phyloP scores from a whole-genome alignment of 768 basidiomycete species.

The Glaciozyma martinii region DNA sequence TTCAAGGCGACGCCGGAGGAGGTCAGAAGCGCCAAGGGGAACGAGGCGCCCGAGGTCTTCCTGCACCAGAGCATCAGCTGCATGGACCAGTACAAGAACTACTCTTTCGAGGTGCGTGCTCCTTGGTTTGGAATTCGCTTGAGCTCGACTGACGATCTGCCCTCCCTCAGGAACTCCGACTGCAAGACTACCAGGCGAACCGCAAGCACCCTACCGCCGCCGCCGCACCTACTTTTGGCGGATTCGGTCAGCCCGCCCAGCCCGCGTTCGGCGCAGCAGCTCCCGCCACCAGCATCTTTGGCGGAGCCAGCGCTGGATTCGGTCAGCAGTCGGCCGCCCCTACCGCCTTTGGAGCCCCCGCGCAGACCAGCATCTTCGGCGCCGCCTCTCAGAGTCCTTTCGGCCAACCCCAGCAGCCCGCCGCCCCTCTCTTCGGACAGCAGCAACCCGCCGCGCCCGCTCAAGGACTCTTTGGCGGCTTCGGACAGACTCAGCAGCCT shows the following conservation, averaged over 20 bases:
- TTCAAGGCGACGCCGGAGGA: conserved; percentile 28
- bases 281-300: conserved; percentile 23
- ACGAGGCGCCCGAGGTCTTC: conserved; percentile 49
- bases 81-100: conserved; percentile 67
- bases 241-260: neutral
- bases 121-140: neutral
- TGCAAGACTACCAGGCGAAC: conserved; percentile 66
- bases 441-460: no score
- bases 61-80: conserved; percentile 60
- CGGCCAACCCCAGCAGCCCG: neutral
- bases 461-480: no score
- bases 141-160: conserved; percentile 26
- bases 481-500: no score
- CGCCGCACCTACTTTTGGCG: conserved; percentile 11
- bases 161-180: conserved; percentile 56
- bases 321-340: conserved; percentile 11
- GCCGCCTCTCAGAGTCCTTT: neutral
- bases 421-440: conserved; percentile 3
- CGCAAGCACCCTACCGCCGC: conserved; percentile 53
- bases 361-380: conserved; percentile 23
- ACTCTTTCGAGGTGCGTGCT: conserved; percentile 60
- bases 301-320: conserved; percentile 3
- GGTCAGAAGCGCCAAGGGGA: conserved; percentile 20
- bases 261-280: conserved; percentile 11
- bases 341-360: conserved; percentile 28